Conservation (phyloP, 2,329 filamentous ascomycete species). For the Pseudocercospora vitis region DNA sequence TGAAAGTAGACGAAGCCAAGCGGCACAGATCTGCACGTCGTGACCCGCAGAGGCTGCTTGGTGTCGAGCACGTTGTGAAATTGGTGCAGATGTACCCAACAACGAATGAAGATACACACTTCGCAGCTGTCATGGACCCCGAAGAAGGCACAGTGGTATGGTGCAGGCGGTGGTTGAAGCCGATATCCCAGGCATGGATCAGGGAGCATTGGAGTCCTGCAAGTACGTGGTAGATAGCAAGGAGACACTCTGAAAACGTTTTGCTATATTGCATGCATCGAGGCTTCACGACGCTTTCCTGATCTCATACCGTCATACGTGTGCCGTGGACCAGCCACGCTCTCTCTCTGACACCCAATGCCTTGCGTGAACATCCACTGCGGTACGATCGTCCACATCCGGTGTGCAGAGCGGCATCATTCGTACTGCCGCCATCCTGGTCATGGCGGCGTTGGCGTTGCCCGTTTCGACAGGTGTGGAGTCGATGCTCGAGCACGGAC, state of each 20-base stretch:
- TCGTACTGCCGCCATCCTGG: conserved; percentile 42
- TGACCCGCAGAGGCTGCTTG: conserved; percentile 32
- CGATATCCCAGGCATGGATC: conserved; percentile 25
- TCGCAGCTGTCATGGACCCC: conserved; percentile 59
- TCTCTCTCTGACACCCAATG: neutral
- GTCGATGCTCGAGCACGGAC: neutral
- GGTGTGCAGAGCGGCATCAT: conserved; percentile 4
- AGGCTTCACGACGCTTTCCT: neutral
- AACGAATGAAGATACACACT: conserved; percentile 60
- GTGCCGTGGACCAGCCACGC: too few relatives aligned
- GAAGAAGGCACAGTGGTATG: conserved; percentile 22
- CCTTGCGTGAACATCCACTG: conserved; percentile 1
- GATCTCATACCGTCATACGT: too few relatives aligned
- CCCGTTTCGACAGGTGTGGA: conserved; percentile 4
- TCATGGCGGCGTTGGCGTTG: conserved; percentile 33
- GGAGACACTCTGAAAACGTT: too few relatives aligned
- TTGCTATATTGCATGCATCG: neutral
- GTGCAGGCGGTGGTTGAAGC: conserved; percentile 27
- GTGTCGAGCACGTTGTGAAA: conserved; percentile 42
- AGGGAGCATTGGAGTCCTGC: conserved; percentile 19
- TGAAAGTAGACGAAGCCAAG: conserved; percentile 13
- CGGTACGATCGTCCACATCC: neutral
- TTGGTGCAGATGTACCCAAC: conserved; percentile 57
- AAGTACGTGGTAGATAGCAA: conserved; percentile 11
- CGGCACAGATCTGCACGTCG: neutral